phyloP scores from a whole-genome alignment of 2,329 filamentous ascomycete species.

The Emergomyces orientalis region DNA sequence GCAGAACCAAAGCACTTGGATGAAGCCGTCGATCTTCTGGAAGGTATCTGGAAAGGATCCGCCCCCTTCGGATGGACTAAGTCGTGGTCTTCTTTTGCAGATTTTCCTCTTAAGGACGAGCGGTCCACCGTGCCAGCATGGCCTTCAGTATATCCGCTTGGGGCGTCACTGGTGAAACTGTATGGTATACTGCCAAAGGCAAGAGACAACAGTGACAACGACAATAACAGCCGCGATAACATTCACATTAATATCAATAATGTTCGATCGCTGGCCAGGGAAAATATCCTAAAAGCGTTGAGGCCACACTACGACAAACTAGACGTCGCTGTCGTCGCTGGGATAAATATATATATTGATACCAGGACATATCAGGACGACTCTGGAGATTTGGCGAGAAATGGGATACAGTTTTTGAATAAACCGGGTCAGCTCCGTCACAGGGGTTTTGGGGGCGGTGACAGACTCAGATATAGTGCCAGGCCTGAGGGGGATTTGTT shows the following conservation, averaged over 20 bases:
- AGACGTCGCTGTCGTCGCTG: not conserved
- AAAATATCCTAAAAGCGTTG: not conserved
- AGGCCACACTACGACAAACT: not conserved
- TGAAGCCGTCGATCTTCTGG: not conserved
- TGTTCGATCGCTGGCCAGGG: not conserved
- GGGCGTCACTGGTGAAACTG: not conserved
- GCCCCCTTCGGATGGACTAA: not conserved
- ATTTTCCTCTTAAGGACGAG: not conserved
- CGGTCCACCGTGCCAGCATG: not conserved
- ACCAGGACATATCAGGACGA: not conserved
- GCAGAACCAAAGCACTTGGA: not conserved
- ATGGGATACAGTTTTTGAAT: not conserved
- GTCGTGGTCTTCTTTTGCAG: not conserved
- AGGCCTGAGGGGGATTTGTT: not conserved
- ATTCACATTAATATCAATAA: not conserved
- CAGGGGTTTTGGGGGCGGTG: not conserved
- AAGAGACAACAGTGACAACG: not conserved
- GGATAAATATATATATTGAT: not conserved
- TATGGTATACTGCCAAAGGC: not conserved
- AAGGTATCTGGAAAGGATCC: not conserved
- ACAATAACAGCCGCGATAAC: not conserved
- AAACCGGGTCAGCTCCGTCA: not conserved
- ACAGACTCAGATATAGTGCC: not conserved
- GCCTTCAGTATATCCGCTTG: not conserved
- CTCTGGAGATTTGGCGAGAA: not conserved